Base-by-base conservation (phyloP, 371 early-diverging fungal genomes). In the Basidiobolus meristosporus region DNA sequence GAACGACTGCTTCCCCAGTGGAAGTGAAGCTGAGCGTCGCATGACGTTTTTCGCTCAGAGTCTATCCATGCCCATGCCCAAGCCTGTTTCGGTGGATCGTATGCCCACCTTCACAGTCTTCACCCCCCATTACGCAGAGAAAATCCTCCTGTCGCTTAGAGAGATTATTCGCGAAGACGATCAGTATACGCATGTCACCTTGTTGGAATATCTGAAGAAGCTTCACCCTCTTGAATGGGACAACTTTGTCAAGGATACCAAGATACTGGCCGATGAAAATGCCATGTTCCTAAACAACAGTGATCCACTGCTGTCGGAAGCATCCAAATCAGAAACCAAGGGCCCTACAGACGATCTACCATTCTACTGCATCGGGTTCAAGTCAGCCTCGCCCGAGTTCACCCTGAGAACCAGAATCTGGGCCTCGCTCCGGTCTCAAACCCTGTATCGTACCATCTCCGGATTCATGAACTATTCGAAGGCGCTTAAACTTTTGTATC, bases 381-480 rank as follows among this genome's bases (percentile, higher is more conserved):
- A 80, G 51, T 70, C 76, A 6, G 73, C 82, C 7, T 70, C 78
- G 1, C 80, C 85, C 1, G 82, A 85, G 54, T 84, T 74, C 43
- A 78, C 77, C 0, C 62, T 87, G 22, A 73, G 86, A 31, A 87
- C 85, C 4, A 77, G 89, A 21, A 83, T 87, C 20, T 90, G 88
- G 87, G 86, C 89, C 1, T 86, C 86, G 0, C 59, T 87, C 6
- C 71, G 86, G 19, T 77, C 85, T 12, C 87, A 88, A 54, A 90
- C 90, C 0, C 59, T 90, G 36, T 88, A 77, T 45, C 79, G 89
- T 29, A 88, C 88, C 2, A 76, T 88, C 6, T 73, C 78, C 22
- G 89, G 90, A 0, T 84, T 87, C 47, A 84, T 86, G 87, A 86
- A 87, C 50, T 87, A 89, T 44, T 64, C 69, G 36, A 80, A 79